Conservation (phyloP, 106 monocot species). For the Platanthera guangdongensis region DNA sequence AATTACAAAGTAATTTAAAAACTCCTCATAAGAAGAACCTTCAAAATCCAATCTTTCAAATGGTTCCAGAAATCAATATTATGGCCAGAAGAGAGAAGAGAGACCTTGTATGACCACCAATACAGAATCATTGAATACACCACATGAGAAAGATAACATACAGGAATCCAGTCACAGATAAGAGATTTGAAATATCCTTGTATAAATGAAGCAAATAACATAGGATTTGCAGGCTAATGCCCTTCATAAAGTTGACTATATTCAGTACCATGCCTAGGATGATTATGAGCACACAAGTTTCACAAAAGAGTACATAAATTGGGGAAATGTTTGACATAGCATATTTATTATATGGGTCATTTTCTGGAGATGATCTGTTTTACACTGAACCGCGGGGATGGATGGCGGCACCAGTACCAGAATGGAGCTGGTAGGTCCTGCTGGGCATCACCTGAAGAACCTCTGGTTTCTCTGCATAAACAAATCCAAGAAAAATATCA, state of each 20-base stretch:
- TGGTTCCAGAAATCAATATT: no score
- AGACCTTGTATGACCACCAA: no score
- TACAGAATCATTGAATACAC: no score
- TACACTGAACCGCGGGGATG: not conserved
- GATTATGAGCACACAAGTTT: not conserved
- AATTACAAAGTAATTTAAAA: no score
- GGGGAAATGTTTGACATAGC: not conserved
- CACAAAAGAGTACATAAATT: not conserved
- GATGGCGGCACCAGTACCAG: not conserved
- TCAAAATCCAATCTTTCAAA: no score
- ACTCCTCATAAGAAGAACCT: no score
- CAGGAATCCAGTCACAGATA: no score
- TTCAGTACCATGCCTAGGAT: not conserved
- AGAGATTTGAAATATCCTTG: no score
- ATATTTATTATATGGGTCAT: not conserved
- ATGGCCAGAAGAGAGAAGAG: no score
- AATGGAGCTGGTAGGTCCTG: constrained; percentile 33
- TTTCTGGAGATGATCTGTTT: not conserved
- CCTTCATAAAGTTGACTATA: not conserved
- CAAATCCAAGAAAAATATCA: not conserved
- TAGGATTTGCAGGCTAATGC: no score
- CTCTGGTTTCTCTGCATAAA: constrained; percentile 62
- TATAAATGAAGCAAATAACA: no score
- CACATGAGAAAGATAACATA: no score
- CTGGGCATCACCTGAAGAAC: constrained; percentile 57